A percentile compares a stretch with the other conserved stretches of the same genome.
Conservation (phyloP, 768 basidiomycete species). For the Serendipita sp. region DNA sequence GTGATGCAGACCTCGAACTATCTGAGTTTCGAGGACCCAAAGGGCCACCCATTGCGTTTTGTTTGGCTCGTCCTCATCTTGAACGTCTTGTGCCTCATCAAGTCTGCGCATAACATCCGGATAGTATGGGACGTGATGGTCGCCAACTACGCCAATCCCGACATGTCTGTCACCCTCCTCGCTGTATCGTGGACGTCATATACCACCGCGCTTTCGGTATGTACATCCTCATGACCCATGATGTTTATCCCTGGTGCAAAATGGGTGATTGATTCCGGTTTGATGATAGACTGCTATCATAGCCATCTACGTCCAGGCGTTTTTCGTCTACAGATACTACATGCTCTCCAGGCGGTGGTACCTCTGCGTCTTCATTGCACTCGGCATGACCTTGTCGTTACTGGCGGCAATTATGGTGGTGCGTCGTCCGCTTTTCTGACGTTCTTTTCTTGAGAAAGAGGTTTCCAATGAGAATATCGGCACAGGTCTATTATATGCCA, state of each 20-base stretch:
- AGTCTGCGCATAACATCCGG: not conserved
- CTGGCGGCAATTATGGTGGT: not conserved
- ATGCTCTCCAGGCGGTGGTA: not conserved
- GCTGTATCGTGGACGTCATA: not conserved
- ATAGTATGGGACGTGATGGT: not conserved
- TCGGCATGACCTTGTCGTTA: not conserved
- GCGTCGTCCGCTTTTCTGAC: not conserved
- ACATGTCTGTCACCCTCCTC: not conserved
- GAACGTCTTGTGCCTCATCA: not conserved
- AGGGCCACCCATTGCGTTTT: not conserved
- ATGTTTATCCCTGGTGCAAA: too few species aligned
- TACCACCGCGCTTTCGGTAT: not conserved
- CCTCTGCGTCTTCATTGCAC: not conserved
- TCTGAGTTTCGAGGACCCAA: not conserved
- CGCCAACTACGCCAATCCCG: not conserved
- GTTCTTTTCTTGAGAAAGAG: not conserved
- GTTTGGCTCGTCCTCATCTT: slow-evolving; percentile 2
- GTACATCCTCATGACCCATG: not conserved
- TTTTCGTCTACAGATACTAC: not conserved
- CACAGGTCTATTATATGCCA: not conserved
- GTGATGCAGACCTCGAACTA: not conserved
- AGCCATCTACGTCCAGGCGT: not conserved
- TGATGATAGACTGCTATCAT: slow-evolving; percentile 1
- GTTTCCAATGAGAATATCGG: not conserved
- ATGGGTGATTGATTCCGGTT: too few species aligned